A percentile compares a stretch with the other conserved stretches of the same genome.
These are phyloP conservation scores for Fusarium albosuccineum DNA, from an alignment of 2,329 filamentous ascomycete genomes.

Conservation along the genomic window DNA sequence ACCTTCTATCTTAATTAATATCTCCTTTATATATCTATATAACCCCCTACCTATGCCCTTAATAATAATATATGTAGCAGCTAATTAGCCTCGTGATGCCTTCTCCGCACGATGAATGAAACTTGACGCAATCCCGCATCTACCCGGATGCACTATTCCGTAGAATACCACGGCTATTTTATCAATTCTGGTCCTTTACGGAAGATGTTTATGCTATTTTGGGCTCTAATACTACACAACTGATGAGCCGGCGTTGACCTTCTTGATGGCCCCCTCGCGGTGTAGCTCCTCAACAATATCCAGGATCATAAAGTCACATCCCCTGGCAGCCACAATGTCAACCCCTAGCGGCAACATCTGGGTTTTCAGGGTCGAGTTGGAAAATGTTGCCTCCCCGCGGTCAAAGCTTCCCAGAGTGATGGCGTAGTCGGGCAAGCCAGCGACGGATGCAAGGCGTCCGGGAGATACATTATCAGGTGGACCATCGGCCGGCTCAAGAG, in stretches of 20 bases:
- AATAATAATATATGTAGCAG: too few species aligned
- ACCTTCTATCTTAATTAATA: too few species aligned
- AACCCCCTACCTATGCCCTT: too few species aligned
- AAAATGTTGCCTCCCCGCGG: not conserved
- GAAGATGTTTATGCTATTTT: too few species aligned
- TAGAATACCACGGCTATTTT: too few species aligned
- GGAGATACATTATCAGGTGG: not conserved
- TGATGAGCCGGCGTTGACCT: slow-evolving; percentile 7
- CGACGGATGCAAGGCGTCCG: slow-evolving; percentile 16
- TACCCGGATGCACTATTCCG: not conserved
- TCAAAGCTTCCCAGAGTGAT: slow-evolving; percentile 25
- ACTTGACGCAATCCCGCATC: slow-evolving; percentile 4
- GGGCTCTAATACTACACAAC: not conserved
- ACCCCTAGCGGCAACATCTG: slow-evolving; percentile 4
- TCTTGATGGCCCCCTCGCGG: slow-evolving; percentile 7
- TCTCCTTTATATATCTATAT: too few species aligned
- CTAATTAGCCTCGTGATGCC: not conserved
- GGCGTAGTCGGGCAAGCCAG: slow-evolving; percentile 25
- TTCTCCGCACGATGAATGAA: slow-evolving; percentile 1
- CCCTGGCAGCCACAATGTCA: slow-evolving; percentile 13
- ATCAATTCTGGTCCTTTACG: too few species aligned
- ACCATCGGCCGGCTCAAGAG: not conserved
- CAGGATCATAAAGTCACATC: slow-evolving; percentile 28
- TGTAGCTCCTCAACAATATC: slow-evolving; percentile 21
- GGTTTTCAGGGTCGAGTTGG: slow-evolving; percentile 10